phyloP scores from a whole-genome alignment of 176 grass and related monocot species.

The Zoysia japonica region DNA sequence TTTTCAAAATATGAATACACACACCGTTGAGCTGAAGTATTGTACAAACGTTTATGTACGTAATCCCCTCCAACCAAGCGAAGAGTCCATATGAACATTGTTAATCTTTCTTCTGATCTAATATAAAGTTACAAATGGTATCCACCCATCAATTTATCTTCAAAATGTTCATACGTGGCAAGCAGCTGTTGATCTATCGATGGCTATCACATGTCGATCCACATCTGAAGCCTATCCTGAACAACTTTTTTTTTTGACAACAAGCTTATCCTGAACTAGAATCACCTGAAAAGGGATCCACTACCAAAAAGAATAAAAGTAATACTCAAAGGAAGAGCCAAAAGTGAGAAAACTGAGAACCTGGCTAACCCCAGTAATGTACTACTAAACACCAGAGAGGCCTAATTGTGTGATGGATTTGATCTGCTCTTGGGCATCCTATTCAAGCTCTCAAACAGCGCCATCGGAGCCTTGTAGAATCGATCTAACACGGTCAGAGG shows the following conservation, averaged over 20 bases:
- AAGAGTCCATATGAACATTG: background rate
- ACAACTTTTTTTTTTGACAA: background rate
- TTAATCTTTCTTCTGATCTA: background rate
- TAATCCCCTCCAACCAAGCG: background rate
- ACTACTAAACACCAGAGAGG: background rate
- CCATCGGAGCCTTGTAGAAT: constrained; percentile 30
- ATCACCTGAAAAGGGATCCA: constrained; percentile 26
- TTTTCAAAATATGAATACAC: constrained; percentile 2
- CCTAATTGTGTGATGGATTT: constrained; percentile 57
- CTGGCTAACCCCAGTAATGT: background rate
- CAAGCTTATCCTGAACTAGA: constrained; percentile 29
- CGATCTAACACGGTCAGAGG: background rate
- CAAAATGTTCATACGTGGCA: constrained; percentile 28
- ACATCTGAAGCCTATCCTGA: too few relatives aligned
- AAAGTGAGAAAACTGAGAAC: background rate
- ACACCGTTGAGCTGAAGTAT: background rate
- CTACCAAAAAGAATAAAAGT: background rate
- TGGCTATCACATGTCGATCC: too few relatives aligned
- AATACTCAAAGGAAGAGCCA: background rate
- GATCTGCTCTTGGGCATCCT: constrained; percentile 36
- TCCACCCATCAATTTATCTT: constrained; percentile 20
- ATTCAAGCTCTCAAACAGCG: constrained; percentile 41
- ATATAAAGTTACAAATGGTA: background rate
- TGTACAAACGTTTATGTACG: background rate
- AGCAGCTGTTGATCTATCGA: constrained; percentile 23